Evolutionary conservation across 495 filamentous ascomycete species (phyloP), one percentile per base, ranked within the genome.

Genomic region (Aspergillus steynii): DNA sequence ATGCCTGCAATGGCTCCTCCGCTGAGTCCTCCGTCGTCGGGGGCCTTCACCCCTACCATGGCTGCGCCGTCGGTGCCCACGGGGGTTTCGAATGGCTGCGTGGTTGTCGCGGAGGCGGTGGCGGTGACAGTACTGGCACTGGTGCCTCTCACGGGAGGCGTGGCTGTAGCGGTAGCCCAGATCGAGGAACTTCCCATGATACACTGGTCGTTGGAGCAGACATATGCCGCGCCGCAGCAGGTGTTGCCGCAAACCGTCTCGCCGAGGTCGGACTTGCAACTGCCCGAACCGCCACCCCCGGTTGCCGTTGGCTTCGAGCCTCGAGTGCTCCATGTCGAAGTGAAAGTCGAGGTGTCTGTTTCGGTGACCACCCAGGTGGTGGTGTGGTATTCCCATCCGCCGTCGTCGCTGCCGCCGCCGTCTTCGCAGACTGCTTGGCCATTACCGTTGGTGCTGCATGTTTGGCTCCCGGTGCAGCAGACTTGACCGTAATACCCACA

Each of bases 1-100:
- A 97, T 97, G 49, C 93, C 93, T n/a, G 93, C 93, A 66, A 97
- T 96, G 28, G 92, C 93, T 60, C 93, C 93, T 53, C 84, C 86
- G 68, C 88, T 92, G 51, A 97, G 79, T 56, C 84, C 83, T 54
- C 81, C 77, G 59, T 80, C 71, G 46, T 67, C 68, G 25, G 71
- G 58, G 25, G 75, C 72, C n/a, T 76, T 69, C 1, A 68, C 77
- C 59, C 73, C 83, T 74, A 72, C 78, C 34, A 82, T 72, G 0
- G 78, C 70, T 3, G 77, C 74, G 25, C 74, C 78, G 28, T 81
- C 79, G 31, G 86, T 86, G 29, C 77, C 74, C 0, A 87, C 79
- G 2, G 86, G 84, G 4, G 85, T 77, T 47, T 76, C 71, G 71
- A 87, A 89, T 20, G 77, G 81, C 28, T 86, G 74, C 0, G 87